Conservation (phyloP, 2,329 filamentous ascomycete species). For the Diaporthe amygdali region DNA sequence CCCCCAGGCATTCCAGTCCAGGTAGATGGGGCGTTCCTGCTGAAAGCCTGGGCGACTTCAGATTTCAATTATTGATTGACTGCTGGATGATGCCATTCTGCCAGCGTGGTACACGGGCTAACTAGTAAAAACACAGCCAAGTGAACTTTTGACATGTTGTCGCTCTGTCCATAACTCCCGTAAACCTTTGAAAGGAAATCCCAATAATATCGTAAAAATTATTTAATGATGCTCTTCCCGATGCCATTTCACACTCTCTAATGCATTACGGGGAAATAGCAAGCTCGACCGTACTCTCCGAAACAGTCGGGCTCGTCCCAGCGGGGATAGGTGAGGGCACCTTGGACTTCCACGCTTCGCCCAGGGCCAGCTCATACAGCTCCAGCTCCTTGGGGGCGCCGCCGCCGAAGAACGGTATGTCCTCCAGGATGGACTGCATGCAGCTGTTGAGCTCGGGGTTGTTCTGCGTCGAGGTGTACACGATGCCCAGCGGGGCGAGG, state of each 20-base stretch:
- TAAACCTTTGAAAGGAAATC: neutral
- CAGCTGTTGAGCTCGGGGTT: slow-evolving; percentile 20
- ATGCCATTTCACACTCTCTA: neutral
- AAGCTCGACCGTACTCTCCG: slow-evolving; percentile 8
- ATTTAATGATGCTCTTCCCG: neutral
- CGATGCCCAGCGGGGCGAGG: slow-evolving; percentile 26
- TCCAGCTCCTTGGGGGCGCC: slow-evolving; percentile 14
- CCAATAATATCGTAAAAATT: neutral
- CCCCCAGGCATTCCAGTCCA: neutral
- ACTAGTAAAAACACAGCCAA: neutral
- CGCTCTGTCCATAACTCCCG: neutral
- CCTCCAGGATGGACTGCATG: slow-evolving; percentile 25
- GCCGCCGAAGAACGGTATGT: slow-evolving; percentile 24
- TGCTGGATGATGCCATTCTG: neutral
- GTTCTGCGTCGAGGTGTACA: slow-evolving; percentile 21
- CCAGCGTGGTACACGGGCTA: neutral
- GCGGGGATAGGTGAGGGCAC: slow-evolving; percentile 7
- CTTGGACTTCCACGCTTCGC: slow-evolving; percentile 15
- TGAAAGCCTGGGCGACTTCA: neutral
- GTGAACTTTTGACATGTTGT: neutral
- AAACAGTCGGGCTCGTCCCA: slow-evolving; percentile 16
- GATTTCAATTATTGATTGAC: neutral
- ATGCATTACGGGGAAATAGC: neutral
- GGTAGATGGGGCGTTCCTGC: no score
- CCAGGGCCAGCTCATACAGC: slow-evolving; percentile 19